A percentile compares a stretch with the other conserved stretches of the same genome.
Evolutionary conservation across 1,284 basidiomycete genomes (phyloP).

Genomic region (Wallemia mellicola): DNA sequence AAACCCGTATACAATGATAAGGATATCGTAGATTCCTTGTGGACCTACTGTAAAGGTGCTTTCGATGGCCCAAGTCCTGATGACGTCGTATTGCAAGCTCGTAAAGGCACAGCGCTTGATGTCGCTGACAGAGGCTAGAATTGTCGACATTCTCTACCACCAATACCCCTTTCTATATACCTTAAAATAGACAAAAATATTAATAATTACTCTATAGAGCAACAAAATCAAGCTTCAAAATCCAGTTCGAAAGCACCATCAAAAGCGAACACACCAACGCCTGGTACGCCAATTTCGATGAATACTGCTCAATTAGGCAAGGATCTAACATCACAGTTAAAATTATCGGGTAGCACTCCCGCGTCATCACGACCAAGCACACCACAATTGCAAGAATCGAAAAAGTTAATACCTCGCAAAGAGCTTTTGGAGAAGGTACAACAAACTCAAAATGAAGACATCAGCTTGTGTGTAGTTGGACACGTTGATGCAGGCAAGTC

Average conservation of each 20-base stretch:
- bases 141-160: neutral
- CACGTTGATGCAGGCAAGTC: constrained; percentile 98
- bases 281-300: neutral
- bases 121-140: constrained; percentile 3
- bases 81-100: constrained; percentile 45
- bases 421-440: neutral
- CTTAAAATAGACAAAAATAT: constrained; percentile 1
- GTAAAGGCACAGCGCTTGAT: constrained; percentile 29
- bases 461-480: constrained; percentile 22
- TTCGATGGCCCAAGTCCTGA: constrained; percentile 67
- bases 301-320: constrained; percentile 7
- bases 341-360: constrained; percentile 4
- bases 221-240: constrained; percentile 1
- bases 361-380: constrained; percentile 9
- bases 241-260: constrained; percentile 2
- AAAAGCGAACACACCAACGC: neutral
- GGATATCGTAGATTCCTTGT: neutral
- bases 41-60: constrained; percentile 9
- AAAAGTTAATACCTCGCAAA: neutral
- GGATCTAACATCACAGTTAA: constrained; percentile 2
- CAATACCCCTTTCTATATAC: constrained; percentile 1
- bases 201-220: neutral
- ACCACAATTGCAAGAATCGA: constrained; percentile 20
- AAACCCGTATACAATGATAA: constrained; percentile 6
- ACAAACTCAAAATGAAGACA: neutral